phyloP scores from a whole-genome alignment of 352 stramenopile species.

The Globisporangium emineosum region DNA sequence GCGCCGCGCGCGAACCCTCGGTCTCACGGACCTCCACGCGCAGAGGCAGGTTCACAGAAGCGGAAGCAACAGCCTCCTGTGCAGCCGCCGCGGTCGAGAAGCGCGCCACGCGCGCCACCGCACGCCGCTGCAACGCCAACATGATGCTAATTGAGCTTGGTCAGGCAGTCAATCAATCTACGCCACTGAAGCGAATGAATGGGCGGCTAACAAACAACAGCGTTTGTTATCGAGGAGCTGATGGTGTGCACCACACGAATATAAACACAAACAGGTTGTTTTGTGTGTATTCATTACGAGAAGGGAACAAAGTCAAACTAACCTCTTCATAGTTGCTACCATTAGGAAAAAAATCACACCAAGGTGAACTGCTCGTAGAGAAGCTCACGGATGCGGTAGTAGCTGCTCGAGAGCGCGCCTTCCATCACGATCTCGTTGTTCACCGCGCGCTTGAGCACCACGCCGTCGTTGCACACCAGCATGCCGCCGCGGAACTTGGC shows the following conservation, averaged over 20 bases:
- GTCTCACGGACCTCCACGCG: constrained; percentile 56
- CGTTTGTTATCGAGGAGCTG: no score
- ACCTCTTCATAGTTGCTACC: background rate
- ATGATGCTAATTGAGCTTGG: constrained; percentile 22
- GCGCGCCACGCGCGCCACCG: constrained; percentile 34
- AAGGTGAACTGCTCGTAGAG: constrained; percentile 88
- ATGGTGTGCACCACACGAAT: background rate
- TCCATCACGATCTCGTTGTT: constrained; percentile 90
- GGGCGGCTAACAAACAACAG: constrained; percentile 8
- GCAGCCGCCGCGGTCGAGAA: constrained; percentile 47
- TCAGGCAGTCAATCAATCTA: constrained; percentile 10
- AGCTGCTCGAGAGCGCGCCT: constrained; percentile 78
- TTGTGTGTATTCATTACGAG: constrained; percentile 1
- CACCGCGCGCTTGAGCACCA: constrained; percentile 80
- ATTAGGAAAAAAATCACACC: constrained; percentile 30
- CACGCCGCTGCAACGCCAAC: constrained; percentile 49
- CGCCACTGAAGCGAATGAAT: constrained; percentile 20
- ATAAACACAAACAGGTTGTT: constrained; percentile 1
- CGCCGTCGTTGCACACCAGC: constrained; percentile 86
- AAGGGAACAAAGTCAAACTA: background rate
- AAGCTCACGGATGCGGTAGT: constrained; percentile 84
- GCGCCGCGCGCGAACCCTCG: constrained; percentile 75
- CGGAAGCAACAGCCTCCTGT: background rate
- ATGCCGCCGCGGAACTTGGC: constrained; percentile 88
- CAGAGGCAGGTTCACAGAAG: constrained; percentile 23